These are phyloP conservation scores for Morella rubra DNA, from an alignment of 306 rosid genomes.

Conservation along the genomic window DNA sequence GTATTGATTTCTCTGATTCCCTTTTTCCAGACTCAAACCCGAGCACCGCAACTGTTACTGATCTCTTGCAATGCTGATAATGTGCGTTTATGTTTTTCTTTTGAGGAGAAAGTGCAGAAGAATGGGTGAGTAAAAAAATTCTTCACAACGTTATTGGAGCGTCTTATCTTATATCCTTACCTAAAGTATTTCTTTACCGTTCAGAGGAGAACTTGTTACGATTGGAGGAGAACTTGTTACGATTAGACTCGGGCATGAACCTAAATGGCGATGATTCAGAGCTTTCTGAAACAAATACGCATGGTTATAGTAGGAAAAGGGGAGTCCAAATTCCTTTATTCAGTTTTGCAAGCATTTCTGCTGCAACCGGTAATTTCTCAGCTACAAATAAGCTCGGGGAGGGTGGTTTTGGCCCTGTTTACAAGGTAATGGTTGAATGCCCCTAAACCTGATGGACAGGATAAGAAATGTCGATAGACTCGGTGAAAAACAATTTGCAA, in stretches of 20 bases:
- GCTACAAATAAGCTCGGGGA: conserved; percentile 34
- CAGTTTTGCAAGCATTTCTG: conserved; percentile 37
- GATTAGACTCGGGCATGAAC: conserved; percentile 30
- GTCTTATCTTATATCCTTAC: neutral
- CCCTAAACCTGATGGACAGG: too few species aligned
- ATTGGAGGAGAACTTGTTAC: conserved; percentile 34
- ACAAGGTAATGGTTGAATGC: conserved; percentile 20
- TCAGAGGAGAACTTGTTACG: too few species aligned
- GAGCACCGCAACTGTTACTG: neutral
- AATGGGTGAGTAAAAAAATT: conserved; percentile 19
- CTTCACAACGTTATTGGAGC: neutral
- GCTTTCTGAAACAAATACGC: neutral
- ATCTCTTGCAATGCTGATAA: neutral
- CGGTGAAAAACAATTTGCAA: too few species aligned
- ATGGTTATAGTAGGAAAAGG: neutral
- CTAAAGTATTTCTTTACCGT: too few species aligned
- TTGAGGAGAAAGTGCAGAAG: neutral
- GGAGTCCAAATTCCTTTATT: conserved; percentile 41
- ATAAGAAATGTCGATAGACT: too few species aligned
- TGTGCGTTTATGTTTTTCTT: neutral
- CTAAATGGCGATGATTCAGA: conserved; percentile 7
- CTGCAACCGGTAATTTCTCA: conserved; percentile 33
- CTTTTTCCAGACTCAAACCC: conserved; percentile 1
- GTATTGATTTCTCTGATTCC: neutral
- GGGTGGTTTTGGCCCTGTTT: conserved; percentile 51